Evolutionary conservation across 768 basidiomycete species (phyloP), one percentile per base, ranked within the genome.

Genomic region (Collybiopsis luxurians): DNA sequence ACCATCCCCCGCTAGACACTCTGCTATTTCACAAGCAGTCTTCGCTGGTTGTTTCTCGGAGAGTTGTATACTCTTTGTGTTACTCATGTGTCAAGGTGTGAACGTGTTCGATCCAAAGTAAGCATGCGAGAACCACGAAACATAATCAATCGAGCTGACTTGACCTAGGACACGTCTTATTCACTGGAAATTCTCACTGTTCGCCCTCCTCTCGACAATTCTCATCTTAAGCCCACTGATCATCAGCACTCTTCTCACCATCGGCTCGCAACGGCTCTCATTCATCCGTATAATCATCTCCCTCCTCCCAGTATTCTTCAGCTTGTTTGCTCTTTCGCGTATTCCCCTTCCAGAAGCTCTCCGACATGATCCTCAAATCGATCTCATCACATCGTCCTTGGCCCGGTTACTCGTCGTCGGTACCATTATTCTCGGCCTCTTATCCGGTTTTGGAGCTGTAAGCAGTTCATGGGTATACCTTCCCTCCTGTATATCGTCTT

Each of bases 401-500:
- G 74, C 87, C 2, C 81, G 90, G 11, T 76, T 92, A 13, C 81
- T 87, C 19, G 87, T 92, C 19, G 70, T 93, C 21, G 92, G 92
- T 2, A 92, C 87, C 0, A 75, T 86, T 28, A 80, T 92, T 55
- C 83, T 94, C n/a, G 92, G 92, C 4, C 66, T 85, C 2, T 75
- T 94, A 4, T 90, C 91, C 0, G 92, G 92, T 0, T 87, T 90
- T 59, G 90, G 90, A 60, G 86, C 89, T 2, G 75, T 89, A 47
- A 84, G 79, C 60, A 85, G 81, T 45, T 79, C 83, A 0, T 89
- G 89, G 87, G 71, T 69, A 4, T 84, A 78, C 63, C 66, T 87
- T 12, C 83, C 84, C 0, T 66, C 39, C 13, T 50, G 47, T 9
- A 23, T 57, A 49, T 56, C 59, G 24, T 58, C 39, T 28, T 43